Base-by-base conservation (phyloP, 1,139 yeast genomes). In the Taiozyma sp. region DNA sequence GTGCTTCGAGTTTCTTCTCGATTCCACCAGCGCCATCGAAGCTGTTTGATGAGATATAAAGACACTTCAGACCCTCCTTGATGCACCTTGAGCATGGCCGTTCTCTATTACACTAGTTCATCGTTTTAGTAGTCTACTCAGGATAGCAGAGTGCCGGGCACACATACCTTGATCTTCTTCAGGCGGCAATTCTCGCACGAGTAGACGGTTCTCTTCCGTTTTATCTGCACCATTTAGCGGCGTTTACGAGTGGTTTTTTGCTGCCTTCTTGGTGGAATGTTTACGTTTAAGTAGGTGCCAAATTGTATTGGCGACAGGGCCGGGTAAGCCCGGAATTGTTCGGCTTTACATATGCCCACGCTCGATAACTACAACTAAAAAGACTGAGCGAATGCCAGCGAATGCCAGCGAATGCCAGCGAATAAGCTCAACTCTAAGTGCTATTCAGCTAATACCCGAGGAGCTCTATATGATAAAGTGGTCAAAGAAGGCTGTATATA, bases 131-230 rank as follows among this genome's bases (percentile, higher is more conserved):
- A 19, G 24, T 4, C 14, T 5, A 37, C 19, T 40, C 16, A 24
- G 30, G 28, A 2, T 6, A 24, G 10, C 16, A 40, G 19, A 40
- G 13, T 13, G 10, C 30, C 29, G 6, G 6, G 6, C 3, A 19
- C 3, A 37, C 42, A 11, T 40, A 40, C 42, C 30, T 46, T 48
- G 16, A 50, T 43, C 43, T 50, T 50, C 35, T 46, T 50, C 8
- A 41, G 19, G 11, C 53, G 53, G 16, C 53, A 50, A 21, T 48
- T 45, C 21, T 47, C 50, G 14, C 53, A 50, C 7, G 53, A 50
- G 42, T 50, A 50, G 8, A 50, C 49, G 1, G 46, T 37, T 37
- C 53, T 44, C 9, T 45, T 47, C 26, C 53, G 43, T 30, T 45
- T 49, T 9, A 30, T 21, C 39, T 42, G 41, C 3, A 24, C 10